Percentiles rank a stretch among this genome's conserved stretches.
Conservation (phyloP, 1,284 basidiomycete species). For the Gymnopus androsaceus region DNA sequence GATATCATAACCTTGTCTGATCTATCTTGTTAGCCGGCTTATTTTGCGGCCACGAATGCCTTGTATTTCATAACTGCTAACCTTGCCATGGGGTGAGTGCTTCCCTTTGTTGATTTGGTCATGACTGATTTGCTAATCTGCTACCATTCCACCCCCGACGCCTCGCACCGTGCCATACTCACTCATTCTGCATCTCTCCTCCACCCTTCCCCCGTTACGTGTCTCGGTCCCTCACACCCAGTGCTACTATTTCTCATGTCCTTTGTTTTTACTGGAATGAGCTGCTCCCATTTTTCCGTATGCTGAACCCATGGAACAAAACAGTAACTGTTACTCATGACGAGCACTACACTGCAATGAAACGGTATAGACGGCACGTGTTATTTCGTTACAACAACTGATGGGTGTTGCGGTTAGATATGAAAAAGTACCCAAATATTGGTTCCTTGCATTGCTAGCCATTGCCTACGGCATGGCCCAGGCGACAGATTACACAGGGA, state of each 20-base stretch:
- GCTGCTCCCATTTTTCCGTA: conserved; percentile 7
- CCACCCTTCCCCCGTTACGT: no score
- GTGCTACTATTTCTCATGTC: conserved; percentile 21
- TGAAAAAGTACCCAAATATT: conserved; percentile 4
- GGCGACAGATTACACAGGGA: conserved; percentile 22
- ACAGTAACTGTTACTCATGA: conserved; percentile 17
- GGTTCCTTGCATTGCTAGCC: conserved; percentile 15
- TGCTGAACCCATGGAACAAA: conserved; percentile 22
- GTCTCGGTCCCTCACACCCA: no score
- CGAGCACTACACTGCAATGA: conserved; percentile 21
- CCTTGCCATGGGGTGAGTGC: conserved; percentile 18
- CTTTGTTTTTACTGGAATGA: conserved; percentile 17
- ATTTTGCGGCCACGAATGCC: conserved; percentile 20
- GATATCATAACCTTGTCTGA: not conserved
- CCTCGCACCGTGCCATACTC: no score
- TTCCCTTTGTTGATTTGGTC: no score
- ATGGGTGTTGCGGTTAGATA: no score
- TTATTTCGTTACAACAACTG: no score
- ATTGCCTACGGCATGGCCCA: conserved; percentile 21
- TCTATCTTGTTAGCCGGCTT: conserved; percentile 15
- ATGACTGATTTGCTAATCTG: no score
- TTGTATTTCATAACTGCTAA: conserved; percentile 8
- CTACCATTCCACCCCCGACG: no score
- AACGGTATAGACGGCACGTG: no score
- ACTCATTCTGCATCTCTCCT: no score